A percentile compares a stretch with the other conserved stretches of the same genome.
Conservation (phyloP, 208 protist species). For the Acanthamoeba sp. region DNA sequence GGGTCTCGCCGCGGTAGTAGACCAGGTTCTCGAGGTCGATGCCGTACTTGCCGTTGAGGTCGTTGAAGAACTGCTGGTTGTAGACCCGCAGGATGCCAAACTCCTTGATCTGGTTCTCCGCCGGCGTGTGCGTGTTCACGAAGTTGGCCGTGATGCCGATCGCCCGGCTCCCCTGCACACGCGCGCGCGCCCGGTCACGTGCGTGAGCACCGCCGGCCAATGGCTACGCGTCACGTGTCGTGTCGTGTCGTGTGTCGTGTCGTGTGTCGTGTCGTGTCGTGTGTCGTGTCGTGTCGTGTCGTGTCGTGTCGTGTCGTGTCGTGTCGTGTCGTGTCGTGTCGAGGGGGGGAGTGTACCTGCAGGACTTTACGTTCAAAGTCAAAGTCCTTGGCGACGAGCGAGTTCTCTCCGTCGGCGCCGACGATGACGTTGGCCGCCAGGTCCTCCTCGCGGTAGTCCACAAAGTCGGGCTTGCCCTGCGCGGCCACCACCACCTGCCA, state of each 20-base stretch:
- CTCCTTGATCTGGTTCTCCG: conserved; percentile 46
- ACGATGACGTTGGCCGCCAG: conserved; percentile 34
- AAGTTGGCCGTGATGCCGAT: conserved; percentile 75
- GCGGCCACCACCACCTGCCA: conserved; percentile 13
- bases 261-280: too few relatives aligned
- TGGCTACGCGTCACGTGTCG: too few relatives aligned
- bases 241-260: too few relatives aligned
- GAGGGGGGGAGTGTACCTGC: conserved; percentile 43
- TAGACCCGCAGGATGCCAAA: conserved; percentile 58
- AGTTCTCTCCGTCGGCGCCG: conserved; percentile 70
- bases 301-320: too few relatives aligned
- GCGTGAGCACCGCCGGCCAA: too few relatives aligned
- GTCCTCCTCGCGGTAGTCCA: not conserved
- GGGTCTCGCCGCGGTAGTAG: conserved; percentile 71
- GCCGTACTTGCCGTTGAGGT: conserved; percentile 16
- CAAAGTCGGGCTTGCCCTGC: conserved; percentile 8
- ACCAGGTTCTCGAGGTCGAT: conserved; percentile 74
- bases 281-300: too few relatives aligned
- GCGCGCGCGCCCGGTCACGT: too few relatives aligned
- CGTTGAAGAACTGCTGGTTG: conserved; percentile 67
- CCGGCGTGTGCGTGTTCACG: conserved; percentile 48
- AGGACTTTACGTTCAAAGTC: conserved; percentile 70
- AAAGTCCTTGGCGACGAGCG: conserved; percentile 63
- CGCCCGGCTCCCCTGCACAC: conserved; percentile 37
- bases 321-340: too few relatives aligned